A percentile compares a stretch with the other conserved stretches of the same genome.
Conservation (phyloP, 169 alveolate genomes). For the Plasmodium cynomolgi region DNA sequence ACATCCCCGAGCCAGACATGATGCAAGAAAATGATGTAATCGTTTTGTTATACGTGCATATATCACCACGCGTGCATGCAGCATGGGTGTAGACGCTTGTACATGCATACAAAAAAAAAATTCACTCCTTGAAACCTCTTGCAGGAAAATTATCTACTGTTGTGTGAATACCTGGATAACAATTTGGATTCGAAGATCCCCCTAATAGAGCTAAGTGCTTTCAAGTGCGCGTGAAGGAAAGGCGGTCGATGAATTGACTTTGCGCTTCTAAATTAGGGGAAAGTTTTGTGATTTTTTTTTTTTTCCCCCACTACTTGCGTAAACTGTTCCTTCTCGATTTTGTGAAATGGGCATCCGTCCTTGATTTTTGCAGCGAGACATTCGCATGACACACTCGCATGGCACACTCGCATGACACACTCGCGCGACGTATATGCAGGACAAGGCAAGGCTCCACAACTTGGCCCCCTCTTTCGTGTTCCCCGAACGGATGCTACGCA, state of each 20-base stretch:
- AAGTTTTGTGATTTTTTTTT: background rate
- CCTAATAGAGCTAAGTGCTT: slow-evolving; percentile 24
- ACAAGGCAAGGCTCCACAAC: background rate
- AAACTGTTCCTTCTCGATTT: background rate
- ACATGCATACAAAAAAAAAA: background rate
- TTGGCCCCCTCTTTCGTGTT: background rate
- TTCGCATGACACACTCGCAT: background rate
- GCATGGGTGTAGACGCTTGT: background rate
- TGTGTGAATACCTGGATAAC: slow-evolving; percentile 29
- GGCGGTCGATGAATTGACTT: background rate
- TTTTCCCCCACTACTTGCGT: background rate
- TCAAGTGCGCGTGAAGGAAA: slow-evolving; percentile 25
- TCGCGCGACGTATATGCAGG: background rate
- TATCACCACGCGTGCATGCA: background rate
- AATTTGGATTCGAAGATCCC: slow-evolving; percentile 66
- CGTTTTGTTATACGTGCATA: background rate
- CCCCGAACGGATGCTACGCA: background rate
- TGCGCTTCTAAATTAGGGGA: background rate
- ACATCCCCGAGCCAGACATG: slow-evolving; percentile 62
- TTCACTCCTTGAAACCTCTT: background rate
- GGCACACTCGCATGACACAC: background rate
- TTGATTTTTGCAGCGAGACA: background rate
- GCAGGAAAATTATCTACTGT: slow-evolving; percentile 46
- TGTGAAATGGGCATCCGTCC: background rate
- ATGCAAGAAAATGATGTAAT: slow-evolving; percentile 44